phyloP scores from a whole-genome alignment of 352 stramenopile genomes.

The Aphanomyces stellatus region DNA sequence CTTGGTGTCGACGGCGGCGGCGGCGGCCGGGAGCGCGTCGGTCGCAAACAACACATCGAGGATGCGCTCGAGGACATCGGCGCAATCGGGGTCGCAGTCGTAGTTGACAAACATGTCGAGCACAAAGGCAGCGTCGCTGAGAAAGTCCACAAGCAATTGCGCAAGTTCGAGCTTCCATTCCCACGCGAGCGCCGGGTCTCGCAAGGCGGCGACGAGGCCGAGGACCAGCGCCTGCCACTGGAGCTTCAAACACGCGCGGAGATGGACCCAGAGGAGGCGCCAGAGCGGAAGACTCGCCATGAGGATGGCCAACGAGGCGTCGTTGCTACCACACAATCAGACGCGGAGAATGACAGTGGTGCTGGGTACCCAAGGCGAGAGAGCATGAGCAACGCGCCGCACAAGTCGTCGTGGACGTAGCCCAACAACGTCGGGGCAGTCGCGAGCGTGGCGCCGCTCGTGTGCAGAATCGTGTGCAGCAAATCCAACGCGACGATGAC shows the following conservation, averaged over 20 bases:
- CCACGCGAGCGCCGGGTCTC: constrained; percentile 55
- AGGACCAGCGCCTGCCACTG: constrained; percentile 72
- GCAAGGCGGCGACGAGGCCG: constrained; percentile 51
- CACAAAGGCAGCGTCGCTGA: constrained; percentile 90
- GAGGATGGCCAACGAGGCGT: constrained; percentile 24
- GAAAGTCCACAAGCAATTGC: constrained; percentile 94
- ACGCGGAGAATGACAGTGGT: not conserved
- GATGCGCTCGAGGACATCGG: constrained; percentile 94
- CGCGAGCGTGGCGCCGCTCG: constrained; percentile 43
- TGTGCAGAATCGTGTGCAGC: constrained; percentile 41
- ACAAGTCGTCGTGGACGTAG: constrained; percentile 81
- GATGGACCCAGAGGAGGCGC: constrained; percentile 64
- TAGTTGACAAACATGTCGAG: constrained; percentile 98
- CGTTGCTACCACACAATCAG: constrained; percentile 24
- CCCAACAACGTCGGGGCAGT: constrained; percentile 58
- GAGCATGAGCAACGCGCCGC: constrained; percentile 59
- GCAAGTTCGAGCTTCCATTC: constrained; percentile 49
- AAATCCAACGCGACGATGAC: constrained; percentile 64
- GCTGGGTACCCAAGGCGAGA: constrained; percentile 55
- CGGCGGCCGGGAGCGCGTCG: not conserved
- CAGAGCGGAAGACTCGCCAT: constrained; percentile 31
- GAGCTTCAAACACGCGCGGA: constrained; percentile 65
- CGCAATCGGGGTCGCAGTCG: constrained; percentile 97
- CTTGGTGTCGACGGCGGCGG: no score
- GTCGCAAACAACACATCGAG: not conserved